Conservation (phyloP, 371 early-diverging fungal species). For the Mortierella sp. region DNA sequence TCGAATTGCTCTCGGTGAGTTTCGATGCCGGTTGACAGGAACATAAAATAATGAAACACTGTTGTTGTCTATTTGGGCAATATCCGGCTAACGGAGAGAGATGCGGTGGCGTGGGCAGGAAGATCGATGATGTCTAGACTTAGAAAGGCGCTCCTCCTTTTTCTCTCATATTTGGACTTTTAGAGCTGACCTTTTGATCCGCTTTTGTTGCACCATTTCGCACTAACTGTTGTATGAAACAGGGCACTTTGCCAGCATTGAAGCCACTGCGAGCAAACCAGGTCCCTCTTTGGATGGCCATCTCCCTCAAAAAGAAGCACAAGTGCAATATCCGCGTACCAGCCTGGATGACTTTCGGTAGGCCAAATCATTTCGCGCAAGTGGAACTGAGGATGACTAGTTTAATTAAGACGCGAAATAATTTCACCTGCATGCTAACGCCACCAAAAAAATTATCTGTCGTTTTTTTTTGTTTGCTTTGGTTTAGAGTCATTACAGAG, state of each 20-base stretch:
- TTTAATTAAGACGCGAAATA: slow-evolving; percentile 34
- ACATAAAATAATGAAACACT: too few species aligned
- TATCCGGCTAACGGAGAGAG: too few species aligned
- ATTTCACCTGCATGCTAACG: neutral
- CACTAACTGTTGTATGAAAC: neutral
- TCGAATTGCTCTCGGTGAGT: slow-evolving; percentile 76
- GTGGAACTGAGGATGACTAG: neutral
- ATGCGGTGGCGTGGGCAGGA: too few species aligned
- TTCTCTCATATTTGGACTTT: neutral
- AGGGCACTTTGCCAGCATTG: slow-evolving; percentile 83
- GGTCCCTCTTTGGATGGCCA: slow-evolving; percentile 92
- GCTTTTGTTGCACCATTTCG: neutral
- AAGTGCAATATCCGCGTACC: slow-evolving; percentile 90
- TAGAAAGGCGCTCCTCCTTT: too few species aligned
- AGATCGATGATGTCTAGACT: too few species aligned
- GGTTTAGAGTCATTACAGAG: slow-evolving; percentile 67
- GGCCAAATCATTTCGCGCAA: neutral
- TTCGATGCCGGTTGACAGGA: too few species aligned
- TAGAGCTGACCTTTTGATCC: neutral
- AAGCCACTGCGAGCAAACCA: slow-evolving; percentile 77
- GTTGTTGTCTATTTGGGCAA: too few species aligned
- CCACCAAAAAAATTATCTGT: neutral
- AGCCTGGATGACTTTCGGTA: slow-evolving; percentile 81
- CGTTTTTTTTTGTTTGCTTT: neutral
- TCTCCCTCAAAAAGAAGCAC: slow-evolving; percentile 84